Base-by-base conservation (phyloP, 306 rosid species). In the Ammopiptanthus mongolicus region DNA sequence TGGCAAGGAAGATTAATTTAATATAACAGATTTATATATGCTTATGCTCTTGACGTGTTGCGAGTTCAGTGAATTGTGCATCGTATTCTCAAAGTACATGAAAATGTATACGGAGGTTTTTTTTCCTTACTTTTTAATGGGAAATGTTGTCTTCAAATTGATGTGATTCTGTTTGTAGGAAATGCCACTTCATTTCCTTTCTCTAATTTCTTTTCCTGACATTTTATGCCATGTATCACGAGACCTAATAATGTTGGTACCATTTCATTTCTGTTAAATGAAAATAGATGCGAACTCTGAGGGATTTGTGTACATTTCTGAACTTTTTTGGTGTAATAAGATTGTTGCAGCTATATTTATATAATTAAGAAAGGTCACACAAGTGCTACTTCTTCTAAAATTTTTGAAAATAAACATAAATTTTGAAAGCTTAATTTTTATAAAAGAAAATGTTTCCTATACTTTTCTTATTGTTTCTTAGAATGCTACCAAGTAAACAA, bases 291-390 rank as follows among this genome's bases (percentile, higher is more conserved):
- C 7, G 50, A 70, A 50, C 84, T 37, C 33, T 25, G 13, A 6
- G 73, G 36, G 18, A 10, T 42, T 64, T 36, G 22, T 56, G 59
- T 48, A 0, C 53, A 50, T 74, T 25, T 59, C 34, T 37, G 71
- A 65, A 25, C 21, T 73, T 57, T 44, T 56, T 46, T 12, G 42
- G 37, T 22, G 33, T 21, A 22, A 73, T 56, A 17, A 42, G 50
- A 56, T 37, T 57, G 64, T 56, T 75, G 80, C 81, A 87, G 93
- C 82, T 84, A 11, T 15, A 55, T 5, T 58, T 42, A 14, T 59
- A 29, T 61, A 65, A 60, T 36, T 62, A 13, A 50, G 14, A 22
- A 53, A 23, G 12, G 57, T 25, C 44, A 76, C 65, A 39, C 18
- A 31, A 37, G 31, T 39, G 52, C 31, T 69, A 72, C 63, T 41